Evolutionary conservation across 345 rosid species (phyloP).

Genomic region (Mallotus nudiflorus): DNA sequence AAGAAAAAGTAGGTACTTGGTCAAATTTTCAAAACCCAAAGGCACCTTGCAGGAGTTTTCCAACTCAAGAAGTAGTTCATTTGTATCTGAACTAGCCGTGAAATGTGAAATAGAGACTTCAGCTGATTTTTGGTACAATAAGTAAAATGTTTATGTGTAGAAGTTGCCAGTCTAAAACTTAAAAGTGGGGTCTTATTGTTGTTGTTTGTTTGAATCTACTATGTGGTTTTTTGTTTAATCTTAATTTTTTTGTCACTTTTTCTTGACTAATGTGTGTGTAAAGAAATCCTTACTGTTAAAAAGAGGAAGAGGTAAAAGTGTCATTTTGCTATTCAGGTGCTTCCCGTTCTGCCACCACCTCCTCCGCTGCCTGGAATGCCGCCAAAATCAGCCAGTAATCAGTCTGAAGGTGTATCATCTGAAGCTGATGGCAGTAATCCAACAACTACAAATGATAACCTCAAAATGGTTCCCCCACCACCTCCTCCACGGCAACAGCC

Average conservation of each 20-base stretch:
- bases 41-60: not conserved
- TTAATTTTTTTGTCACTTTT: not conserved
- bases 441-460: slow-evolving; percentile 40
- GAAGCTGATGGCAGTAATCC: slow-evolving; percentile 48
- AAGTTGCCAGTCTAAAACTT: not conserved
- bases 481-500: slow-evolving; percentile 75
- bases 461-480: slow-evolving; percentile 73
- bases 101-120: not conserved
- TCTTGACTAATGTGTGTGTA: no score
- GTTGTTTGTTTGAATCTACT: not conserved
- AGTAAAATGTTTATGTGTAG: not conserved
- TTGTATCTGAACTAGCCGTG: not conserved
- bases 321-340: slow-evolving; percentile 37
- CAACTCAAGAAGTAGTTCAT: not conserved
- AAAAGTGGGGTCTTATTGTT: not conserved
- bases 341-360: slow-evolving; percentile 46
- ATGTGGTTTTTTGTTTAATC: not conserved
- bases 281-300: not conserved
- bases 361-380: slow-evolving; percentile 70
- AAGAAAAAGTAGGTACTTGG: not conserved
- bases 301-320: not conserved
- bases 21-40: not conserved
- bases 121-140: not conserved
- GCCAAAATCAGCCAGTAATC: slow-evolving; percentile 42
- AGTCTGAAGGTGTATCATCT: slow-evolving; percentile 43